These are phyloP conservation scores for Talaromyces sp. DNA, from an alignment of 2,329 filamentous ascomycete genomes.

Conservation along the genomic window DNA sequence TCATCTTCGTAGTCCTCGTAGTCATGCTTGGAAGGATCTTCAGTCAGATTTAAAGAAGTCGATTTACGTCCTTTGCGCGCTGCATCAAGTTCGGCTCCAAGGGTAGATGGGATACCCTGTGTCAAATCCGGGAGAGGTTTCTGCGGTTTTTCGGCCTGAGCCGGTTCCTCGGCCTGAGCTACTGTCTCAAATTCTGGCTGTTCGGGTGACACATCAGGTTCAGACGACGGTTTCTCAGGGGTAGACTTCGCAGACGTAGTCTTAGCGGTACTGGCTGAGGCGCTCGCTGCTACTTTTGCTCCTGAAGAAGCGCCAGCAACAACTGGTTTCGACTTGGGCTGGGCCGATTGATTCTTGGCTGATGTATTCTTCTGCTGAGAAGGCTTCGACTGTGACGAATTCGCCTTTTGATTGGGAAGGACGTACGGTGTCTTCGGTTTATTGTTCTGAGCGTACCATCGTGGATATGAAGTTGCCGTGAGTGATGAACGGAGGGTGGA, in stretches of 20 bases:
- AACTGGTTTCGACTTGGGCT: constrained; percentile 6
- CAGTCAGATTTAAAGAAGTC: constrained; percentile 51
- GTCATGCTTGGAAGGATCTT: constrained; percentile 47
- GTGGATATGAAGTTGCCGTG: constrained; percentile 30
- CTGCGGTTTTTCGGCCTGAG: constrained; percentile 26
- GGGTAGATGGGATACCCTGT: constrained; percentile 89
- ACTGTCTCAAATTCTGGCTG: constrained; percentile 42
- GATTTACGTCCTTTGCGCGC: constrained; percentile 39
- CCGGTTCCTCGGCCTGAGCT: constrained; percentile 25
- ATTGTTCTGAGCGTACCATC: constrained; percentile 40
- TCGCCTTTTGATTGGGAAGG: constrained; percentile 29
- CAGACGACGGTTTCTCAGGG: constrained; percentile 24
- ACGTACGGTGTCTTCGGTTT: constrained; percentile 35
- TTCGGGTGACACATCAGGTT: constrained; percentile 27
- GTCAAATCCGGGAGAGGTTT: constrained; percentile 80
- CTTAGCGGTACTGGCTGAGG: neutral
- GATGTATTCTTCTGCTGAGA: constrained; percentile 18
- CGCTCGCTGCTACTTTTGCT: neutral
- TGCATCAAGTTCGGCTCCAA: constrained; percentile 68
- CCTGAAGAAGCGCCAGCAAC: neutral
- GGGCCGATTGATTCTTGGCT: constrained; percentile 5
- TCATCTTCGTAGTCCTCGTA: constrained; percentile 50
- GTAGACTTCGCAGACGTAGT: constrained; percentile 18
- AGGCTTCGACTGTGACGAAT: constrained; percentile 12
- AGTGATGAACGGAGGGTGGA: constrained; percentile 36